Evolutionary conservation across 148 eudicot genomes (phyloP).

Genomic region (Euryodendron excelsum): DNA sequence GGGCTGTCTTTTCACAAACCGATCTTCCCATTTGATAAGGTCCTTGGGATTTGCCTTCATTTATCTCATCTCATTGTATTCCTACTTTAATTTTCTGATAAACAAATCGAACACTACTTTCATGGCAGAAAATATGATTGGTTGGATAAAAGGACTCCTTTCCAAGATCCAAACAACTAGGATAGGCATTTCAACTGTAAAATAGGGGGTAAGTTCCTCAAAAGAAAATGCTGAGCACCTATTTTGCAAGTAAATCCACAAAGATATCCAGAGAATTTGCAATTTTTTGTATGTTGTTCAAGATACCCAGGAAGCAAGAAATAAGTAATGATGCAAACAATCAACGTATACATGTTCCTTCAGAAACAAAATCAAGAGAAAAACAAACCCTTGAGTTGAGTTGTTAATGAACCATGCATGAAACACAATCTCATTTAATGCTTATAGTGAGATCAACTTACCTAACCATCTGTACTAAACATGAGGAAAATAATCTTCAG

Average conservation of each 20-base stretch:
- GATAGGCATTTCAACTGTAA: not conserved
- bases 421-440: not conserved
- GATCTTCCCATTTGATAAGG: too few relatives aligned
- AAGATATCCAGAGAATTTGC: not conserved
- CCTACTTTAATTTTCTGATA: too few relatives aligned
- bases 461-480: not conserved
- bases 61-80: too few relatives aligned
- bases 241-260: not conserved
- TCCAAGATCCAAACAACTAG: not conserved
- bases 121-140: too few relatives aligned
- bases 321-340: not conserved
- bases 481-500: not conserved
- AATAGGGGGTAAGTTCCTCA: not conserved
- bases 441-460: not conserved
- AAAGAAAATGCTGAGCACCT: not conserved
- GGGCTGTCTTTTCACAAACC: too few relatives aligned
- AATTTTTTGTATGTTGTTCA: not conserved
- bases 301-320: not conserved
- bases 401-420: conserved; percentile 10
- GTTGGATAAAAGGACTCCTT: not conserved
- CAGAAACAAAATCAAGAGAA: not conserved
- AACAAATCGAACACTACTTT: too few relatives aligned
- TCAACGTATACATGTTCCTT: not conserved
- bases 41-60: too few relatives aligned
- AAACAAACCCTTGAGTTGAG: not conserved